A percentile compares a stretch with the other conserved stretches of the same genome.
Conservation (phyloP, 2,329 filamentous ascomycete species). For the Penicillium sp. region DNA sequence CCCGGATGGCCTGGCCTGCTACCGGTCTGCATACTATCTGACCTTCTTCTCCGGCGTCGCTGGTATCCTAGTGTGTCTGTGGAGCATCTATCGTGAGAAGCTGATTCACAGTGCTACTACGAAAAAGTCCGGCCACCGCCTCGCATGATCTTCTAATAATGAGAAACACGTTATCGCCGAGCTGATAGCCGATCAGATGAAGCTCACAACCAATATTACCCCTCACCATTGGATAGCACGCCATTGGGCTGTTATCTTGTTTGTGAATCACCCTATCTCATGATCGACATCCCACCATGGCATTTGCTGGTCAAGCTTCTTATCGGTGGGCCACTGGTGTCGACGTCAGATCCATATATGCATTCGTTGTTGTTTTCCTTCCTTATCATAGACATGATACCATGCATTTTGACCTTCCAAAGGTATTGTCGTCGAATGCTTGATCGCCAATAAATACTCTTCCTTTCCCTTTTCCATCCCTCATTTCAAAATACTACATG, state of each 20-base stretch:
- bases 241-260: neutral
- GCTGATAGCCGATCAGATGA: neutral
- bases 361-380: conserved; percentile 7
- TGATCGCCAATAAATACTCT: neutral
- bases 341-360: conserved; percentile 5
- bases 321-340: conserved; percentile 6
- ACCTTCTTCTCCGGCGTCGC: conserved; percentile 73
- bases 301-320: conserved; percentile 9
- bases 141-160: conserved; percentile 31
- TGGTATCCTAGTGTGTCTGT: conserved; percentile 71
- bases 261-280: neutral
- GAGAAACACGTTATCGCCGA: neutral
- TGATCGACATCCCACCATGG: conserved; percentile 5
- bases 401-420: too few species aligned
- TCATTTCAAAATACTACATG: neutral
- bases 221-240: neutral
- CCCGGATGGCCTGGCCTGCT: conserved; percentile 77
- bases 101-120: conserved; percentile 29
- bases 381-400: conserved; percentile 19
- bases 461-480: neutral
- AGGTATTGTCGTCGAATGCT: too few species aligned
- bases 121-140: conserved; percentile 37
- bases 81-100: conserved; percentile 48
- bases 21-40: conserved; percentile 76
- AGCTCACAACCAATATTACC: neutral